Evolutionary conservation across 2,329 filamentous ascomycete species (phyloP).

Genomic region (Shiraia bambusicola): DNA sequence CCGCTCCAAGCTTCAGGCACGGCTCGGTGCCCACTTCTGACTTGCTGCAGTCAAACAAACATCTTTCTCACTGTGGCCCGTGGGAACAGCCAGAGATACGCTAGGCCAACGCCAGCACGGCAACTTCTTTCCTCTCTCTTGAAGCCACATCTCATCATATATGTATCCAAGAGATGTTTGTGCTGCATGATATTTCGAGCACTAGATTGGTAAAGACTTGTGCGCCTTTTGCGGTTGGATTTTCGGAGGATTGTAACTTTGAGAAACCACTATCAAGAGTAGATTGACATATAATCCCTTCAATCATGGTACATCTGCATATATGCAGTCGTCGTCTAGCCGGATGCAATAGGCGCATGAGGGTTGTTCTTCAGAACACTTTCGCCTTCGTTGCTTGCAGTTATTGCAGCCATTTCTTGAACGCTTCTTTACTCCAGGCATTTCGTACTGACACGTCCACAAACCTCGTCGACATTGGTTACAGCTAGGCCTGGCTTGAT

Average conservation of each 20-base stretch:
- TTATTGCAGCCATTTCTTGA: conserved; percentile 35
- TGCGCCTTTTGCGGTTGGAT: neutral
- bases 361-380: conserved; percentile 37
- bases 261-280: conserved; percentile 11
- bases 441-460: conserved; percentile 34
- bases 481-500: conserved; percentile 32
- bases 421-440: conserved; percentile 19
- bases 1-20: too few relatives aligned
- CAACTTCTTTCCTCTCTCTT: too few relatives aligned
- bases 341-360: conserved; percentile 34
- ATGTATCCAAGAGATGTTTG: too few relatives aligned
- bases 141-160: too few relatives aligned
- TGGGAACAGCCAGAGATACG: too few relatives aligned
- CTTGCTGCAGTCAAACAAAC: too few relatives aligned
- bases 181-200: too few relatives aligned
- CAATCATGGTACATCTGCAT: conserved; percentile 11
- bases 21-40: too few relatives aligned
- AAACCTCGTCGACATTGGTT: conserved; percentile 33
- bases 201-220: too few relatives aligned
- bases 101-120: too few relatives aligned
- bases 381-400: conserved; percentile 31
- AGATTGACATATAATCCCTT: too few relatives aligned
- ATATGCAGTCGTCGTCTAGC: conserved; percentile 31
- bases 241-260: conserved; percentile 1
- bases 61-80: too few relatives aligned